phyloP scores from a whole-genome alignment of 2,329 filamentous ascomycete genomes.

The Chalaropsis ovoidea region DNA sequence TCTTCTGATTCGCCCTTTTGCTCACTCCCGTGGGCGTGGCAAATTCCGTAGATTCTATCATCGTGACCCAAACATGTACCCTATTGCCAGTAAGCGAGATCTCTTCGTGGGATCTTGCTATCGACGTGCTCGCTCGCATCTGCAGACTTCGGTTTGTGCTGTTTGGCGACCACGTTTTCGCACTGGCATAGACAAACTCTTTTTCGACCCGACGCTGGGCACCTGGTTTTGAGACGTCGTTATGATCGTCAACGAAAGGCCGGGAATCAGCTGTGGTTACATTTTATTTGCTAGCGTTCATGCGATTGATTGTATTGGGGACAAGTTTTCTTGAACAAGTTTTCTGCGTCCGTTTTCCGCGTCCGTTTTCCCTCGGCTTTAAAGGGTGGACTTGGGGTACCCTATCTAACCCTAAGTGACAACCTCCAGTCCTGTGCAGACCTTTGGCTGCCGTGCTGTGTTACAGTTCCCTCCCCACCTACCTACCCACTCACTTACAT shows the following conservation, averaged over 20 bases:
- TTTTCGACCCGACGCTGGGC: slow-evolving; percentile 45
- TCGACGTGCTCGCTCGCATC: slow-evolving; percentile 43
- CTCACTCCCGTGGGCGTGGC: not conserved
- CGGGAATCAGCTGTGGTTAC: slow-evolving; percentile 53
- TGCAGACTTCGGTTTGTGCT: slow-evolving; percentile 18
- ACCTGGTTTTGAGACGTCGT: slow-evolving; percentile 47
- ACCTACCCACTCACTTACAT: not conserved
- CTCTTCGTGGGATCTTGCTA: slow-evolving; percentile 30
- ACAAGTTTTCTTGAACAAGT: too few species aligned
- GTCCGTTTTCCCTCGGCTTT: not conserved
- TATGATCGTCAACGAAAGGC: slow-evolving; percentile 43
- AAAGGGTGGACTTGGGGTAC: not conserved
- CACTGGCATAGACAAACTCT: slow-evolving; percentile 44
- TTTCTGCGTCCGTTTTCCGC: too few species aligned
- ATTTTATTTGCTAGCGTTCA: slow-evolving; percentile 29
- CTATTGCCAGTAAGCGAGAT: slow-evolving; percentile 26
- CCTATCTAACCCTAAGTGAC: not conserved
- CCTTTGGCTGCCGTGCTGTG: not conserved
- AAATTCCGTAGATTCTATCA: not conserved
- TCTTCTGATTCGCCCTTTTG: not conserved
- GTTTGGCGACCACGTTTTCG: slow-evolving; percentile 44
- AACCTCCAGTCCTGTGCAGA: too few species aligned
- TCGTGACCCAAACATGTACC: slow-evolving; percentile 16
- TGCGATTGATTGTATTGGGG: not conserved
- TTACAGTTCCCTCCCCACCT: not conserved